Base-by-base conservation (phyloP, 495 filamentous ascomycete species). In the Annulohypoxylon bovei region DNA sequence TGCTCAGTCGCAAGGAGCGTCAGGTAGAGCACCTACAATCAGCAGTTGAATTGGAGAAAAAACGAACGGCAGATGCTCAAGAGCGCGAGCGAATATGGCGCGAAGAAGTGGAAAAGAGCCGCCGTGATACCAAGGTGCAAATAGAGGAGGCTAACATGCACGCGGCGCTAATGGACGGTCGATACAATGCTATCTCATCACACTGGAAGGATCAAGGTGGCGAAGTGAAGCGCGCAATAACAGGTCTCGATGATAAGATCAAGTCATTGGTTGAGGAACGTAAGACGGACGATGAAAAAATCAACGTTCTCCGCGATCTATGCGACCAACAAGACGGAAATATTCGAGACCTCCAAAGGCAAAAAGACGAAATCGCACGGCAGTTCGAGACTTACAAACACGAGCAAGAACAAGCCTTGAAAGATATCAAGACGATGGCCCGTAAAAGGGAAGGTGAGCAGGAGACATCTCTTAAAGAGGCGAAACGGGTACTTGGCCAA, bases 1-100 rank as follows among this genome's bases (percentile, higher is more conserved):
- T 91, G 0, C 84, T 95, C 5, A 85, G 88, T 46, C 87, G 91
- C 42, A 93, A 92, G 70, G 93, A 95, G 68, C 87, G 91, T 6
- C 93, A 93, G 76, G 87, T 97, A 3, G 91, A 93, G 65, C 88
- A 91, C 59, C 75, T 94, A 47, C 89, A 90, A 64, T 81, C 81
- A 0, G 85, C 92, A 49, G 79, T 93, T 6, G 88, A 92, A 9
- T 76, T 80, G 9, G 93, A 97, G 81, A 86, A 85, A 65, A 81
- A 84, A 54, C 86, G 87, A 61, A 85, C 92, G n/a, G 73, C 76
- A 12, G 79, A 80, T 57, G 86, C 86, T 25, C 78, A 84, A 37
- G 85, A 86, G 23, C 87, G 89, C 18, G 92, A 96, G 76, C 78
- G 76, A 25, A 83, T 80, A 53, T 89, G 91, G 72, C 86, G 82